phyloP scores from a whole-genome alignment of 2,329 filamentous ascomycete genomes.

The Aspergillus unguis region DNA sequence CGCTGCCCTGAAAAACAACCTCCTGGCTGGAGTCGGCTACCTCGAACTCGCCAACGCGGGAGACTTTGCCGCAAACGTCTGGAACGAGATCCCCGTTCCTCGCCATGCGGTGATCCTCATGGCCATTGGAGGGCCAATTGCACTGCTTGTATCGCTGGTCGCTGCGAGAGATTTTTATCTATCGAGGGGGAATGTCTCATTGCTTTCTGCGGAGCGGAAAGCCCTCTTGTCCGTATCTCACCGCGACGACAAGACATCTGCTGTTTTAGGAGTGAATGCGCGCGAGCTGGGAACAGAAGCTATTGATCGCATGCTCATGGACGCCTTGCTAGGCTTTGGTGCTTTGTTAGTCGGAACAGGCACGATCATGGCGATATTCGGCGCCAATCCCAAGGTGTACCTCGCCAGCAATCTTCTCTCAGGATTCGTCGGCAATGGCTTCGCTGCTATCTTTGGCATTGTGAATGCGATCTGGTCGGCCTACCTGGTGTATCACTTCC shows the following conservation, averaged over 20 bases:
- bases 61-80: constrained; percentile 58
- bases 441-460: constrained; percentile 50
- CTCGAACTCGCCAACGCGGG: constrained; percentile 56
- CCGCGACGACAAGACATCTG: constrained; percentile 21
- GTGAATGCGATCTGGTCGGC: constrained; percentile 50
- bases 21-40: constrained; percentile 46
- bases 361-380: constrained; percentile 54
- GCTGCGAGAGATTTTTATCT: constrained; percentile 46
- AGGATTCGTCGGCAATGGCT: constrained; percentile 54
- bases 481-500: constrained; percentile 44
- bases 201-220: constrained; percentile 44
- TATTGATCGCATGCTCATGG: constrained; percentile 52
- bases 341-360: constrained; percentile 51
- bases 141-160: constrained; percentile 46
- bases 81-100: constrained; percentile 53
- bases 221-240: constrained; percentile 24
- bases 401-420: constrained; percentile 52
- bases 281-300: constrained; percentile 52
- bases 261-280: constrained; percentile 43
- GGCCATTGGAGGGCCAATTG: constrained; percentile 51
- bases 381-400: constrained; percentile 44
- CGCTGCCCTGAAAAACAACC: constrained; percentile 25
- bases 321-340: constrained; percentile 50
- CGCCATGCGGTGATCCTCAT: constrained; percentile 48
- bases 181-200: constrained; percentile 47